These are phyloP conservation scores for Nannochloropsis salina DNA, from an alignment of 108 stramenopile genomes.

Conservation along the genomic window DNA sequence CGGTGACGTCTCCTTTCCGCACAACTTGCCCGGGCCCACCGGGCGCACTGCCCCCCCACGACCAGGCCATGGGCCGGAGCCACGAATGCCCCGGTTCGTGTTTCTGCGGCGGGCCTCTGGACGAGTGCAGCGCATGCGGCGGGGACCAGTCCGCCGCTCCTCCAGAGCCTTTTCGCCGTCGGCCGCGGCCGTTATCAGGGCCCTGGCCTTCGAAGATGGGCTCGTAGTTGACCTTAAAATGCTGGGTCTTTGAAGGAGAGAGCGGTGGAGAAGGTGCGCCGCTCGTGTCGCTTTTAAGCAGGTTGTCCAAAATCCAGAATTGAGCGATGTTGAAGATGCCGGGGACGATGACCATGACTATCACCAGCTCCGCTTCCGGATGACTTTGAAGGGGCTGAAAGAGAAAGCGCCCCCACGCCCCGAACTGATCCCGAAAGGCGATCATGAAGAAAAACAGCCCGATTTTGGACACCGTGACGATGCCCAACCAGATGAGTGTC, in stretches of 20 bases:
- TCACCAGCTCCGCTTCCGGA: not conserved
- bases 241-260: not conserved
- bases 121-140: no score
- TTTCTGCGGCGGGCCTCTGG: no score
- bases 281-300: slow-evolving; percentile 7
- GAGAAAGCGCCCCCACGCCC: not conserved
- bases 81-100: not conserved
- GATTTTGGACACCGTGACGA: not conserved
- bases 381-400: not conserved
- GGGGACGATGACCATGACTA: slow-evolving; percentile 8
- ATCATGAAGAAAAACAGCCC: not conserved
- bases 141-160: not conserved
- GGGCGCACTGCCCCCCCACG: not conserved
- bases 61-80: not conserved
- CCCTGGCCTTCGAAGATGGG: not conserved
- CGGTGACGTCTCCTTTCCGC: not conserved
- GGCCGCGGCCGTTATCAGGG: not conserved
- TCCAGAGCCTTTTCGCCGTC: slow-evolving; percentile 7
- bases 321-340: slow-evolving; percentile 1
- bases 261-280: not conserved
- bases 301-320: not conserved
- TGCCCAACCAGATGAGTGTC: slow-evolving; percentile 4
- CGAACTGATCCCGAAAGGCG: not conserved
- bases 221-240: slow-evolving; percentile 8
- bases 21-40: not conserved